Base-by-base conservation (phyloP, 139 green algal genomes). In the Auxenochlorella pyrenoidosa region DNA sequence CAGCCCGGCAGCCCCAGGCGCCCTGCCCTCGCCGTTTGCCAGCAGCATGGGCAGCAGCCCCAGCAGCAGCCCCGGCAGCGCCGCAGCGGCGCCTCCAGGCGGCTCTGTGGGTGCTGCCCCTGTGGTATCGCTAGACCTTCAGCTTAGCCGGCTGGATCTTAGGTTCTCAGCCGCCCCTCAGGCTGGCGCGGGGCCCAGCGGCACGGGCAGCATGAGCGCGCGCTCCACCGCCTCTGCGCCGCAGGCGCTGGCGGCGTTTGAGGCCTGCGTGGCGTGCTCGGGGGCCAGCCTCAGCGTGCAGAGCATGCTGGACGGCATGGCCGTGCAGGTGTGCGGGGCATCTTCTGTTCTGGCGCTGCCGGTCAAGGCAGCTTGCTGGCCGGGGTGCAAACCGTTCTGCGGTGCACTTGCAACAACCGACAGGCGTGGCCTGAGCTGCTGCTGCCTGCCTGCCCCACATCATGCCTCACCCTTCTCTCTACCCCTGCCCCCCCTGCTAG, bases 61-160 rank as follows among this genome's bases (percentile, higher is more conserved):
- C 73, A 30, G 47, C 51, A 34, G 76, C 47, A 82, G 79, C 59
- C 8, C 79, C 13, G 21, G 28, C 63, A 78, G 41, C 41, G 22
- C 6, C 5, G 51, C 38, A 10, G 51, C 51, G 1, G 15, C 15
- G 34, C 38, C 8, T 0, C n/a, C 15, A 28, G 16, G 19, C 12
- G 5, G 58, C 40, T 3, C 36, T 58, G 38, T 0, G 70, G 36
- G 70, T 32, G 34, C 77, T 54, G 78, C 78, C 34, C 34, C 43
- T 3, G 60, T 85, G 76, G 19, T 85, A 26, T 8, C 66, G 0
- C 40, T 89, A 0, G 75, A 89, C 43, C n/a, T 89, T n/a, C 85
- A 81, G 76, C 63, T 89, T 21, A 34, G 47, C 5, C 32, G 21
- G 4, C 15, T 89, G 34, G 85, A 84, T 28, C 22, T 85, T 0